A percentile compares a stretch with the other conserved stretches of the same genome.
Conservation (phyloP, 192 early-diverging fungal species). For the Pilaira anomala region DNA sequence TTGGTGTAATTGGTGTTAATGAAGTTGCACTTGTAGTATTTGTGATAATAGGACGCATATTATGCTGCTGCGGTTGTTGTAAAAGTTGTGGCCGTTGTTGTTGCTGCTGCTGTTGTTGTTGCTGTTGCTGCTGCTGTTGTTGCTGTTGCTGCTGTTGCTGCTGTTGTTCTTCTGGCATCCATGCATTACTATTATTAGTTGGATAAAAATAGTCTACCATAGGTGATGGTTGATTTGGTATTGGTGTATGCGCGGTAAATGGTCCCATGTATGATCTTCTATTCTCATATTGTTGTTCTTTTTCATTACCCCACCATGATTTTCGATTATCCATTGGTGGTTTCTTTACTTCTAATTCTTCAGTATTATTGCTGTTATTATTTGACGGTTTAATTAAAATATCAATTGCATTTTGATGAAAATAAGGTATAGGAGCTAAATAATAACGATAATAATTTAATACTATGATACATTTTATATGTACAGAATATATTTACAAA, state of each 20-base stretch:
- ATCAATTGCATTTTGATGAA: constrained; percentile 8
- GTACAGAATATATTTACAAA: constrained; percentile 5
- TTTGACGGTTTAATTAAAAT: constrained; percentile 5
- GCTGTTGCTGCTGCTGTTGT: neutral
- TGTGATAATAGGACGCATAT: neutral
- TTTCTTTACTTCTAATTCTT: neutral
- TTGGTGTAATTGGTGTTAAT: neutral
- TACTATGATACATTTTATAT: too few relatives aligned
- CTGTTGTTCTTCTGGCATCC: neutral
- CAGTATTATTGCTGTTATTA: neutral
- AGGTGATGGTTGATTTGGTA: neutral
- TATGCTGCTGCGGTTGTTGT: neutral
- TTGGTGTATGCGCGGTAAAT: constrained; percentile 4
- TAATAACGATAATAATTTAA: neutral
- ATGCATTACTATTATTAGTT: neutral
- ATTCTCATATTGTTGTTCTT: neutral
- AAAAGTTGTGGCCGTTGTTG: neutral
- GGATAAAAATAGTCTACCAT: neutral
- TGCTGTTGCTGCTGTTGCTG: constrained; percentile 1
- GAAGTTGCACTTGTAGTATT: neutral
- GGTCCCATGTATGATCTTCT: constrained; percentile 1
- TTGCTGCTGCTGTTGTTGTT: neutral
- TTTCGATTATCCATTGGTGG: constrained; percentile 2
- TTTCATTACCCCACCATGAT: constrained; percentile 22
- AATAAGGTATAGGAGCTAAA: constrained; percentile 14